Conservation (phyloP, 73 alveolate species). For the Tetrahymena elliotti region DNA sequence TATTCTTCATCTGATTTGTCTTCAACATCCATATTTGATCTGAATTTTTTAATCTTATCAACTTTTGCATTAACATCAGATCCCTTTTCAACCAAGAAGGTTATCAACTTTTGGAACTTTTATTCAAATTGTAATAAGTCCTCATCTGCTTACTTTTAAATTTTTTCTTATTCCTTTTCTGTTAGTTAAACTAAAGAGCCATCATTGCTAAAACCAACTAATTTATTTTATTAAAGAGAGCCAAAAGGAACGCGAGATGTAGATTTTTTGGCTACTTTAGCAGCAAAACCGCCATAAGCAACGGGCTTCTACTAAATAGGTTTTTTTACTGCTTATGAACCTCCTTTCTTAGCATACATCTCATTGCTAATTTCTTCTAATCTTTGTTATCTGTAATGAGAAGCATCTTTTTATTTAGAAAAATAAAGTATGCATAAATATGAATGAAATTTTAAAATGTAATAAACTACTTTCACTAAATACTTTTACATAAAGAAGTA, state of each 20-base stretch:
- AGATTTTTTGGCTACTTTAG: no score
- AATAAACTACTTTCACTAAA: not conserved
- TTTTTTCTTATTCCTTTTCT: not conserved
- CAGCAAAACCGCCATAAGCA: no score
- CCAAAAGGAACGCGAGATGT: no score
- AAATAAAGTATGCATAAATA: not conserved
- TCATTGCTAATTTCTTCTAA: slow-evolving; percentile 5
- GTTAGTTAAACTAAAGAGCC: not conserved
- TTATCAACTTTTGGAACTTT: not conserved
- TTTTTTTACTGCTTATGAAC: no score
- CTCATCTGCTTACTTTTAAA: not conserved
- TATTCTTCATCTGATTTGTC: slow-evolving; percentile 24
- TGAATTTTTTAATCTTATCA: slow-evolving; percentile 31
- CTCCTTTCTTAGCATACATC: not conserved
- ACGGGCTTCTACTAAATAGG: no score
- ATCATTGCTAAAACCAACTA: not conserved
- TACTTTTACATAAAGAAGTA: slow-evolving; percentile 35
- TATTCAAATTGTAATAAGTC: not conserved
- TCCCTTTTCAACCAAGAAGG: not conserved
- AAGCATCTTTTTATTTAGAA: not conserved
- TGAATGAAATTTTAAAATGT: not conserved
- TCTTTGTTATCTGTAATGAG: not conserved
- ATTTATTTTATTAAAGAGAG: no score
- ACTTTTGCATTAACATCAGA: slow-evolving; percentile 8
- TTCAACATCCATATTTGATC: slow-evolving; percentile 39